Conservation (phyloP, 495 filamentous ascomycete genomes). For the Haplographium delicatum region DNA sequence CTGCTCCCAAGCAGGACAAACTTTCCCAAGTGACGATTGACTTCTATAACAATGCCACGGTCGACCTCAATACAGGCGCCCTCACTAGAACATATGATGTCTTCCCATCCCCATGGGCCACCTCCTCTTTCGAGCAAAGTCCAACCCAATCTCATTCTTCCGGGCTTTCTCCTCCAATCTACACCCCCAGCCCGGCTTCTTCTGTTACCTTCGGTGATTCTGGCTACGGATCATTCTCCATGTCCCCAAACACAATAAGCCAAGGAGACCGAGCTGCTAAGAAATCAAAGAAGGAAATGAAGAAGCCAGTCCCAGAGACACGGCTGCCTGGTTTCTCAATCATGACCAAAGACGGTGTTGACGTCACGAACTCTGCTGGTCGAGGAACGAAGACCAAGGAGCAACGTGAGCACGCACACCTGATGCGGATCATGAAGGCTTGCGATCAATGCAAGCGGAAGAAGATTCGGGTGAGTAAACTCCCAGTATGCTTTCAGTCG, state of each 20-base stretch:
- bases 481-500: neutral
- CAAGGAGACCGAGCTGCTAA: slow-evolving; percentile 13
- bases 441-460: slow-evolving; percentile 49
- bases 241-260: slow-evolving; percentile 11
- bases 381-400: slow-evolving; percentile 56
- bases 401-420: slow-evolving; percentile 52
- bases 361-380: slow-evolving; percentile 51
- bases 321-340: slow-evolving; percentile 53
- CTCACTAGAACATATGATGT: slow-evolving; percentile 23
- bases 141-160: slow-evolving; percentile 18
- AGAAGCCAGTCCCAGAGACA: slow-evolving; percentile 20
- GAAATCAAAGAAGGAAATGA: slow-evolving; percentile 23
- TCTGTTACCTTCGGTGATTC: slow-evolving; percentile 20
- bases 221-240: slow-evolving; percentile 15
- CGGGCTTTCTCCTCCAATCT: slow-evolving; percentile 16
- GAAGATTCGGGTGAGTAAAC: slow-evolving; percentile 34
- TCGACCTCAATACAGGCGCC: slow-evolving; percentile 32
- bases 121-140: slow-evolving; percentile 5
- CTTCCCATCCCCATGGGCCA: slow-evolving; percentile 6
- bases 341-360: slow-evolving; percentile 50
- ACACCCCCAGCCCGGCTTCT: slow-evolving; percentile 18
- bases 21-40: slow-evolving; percentile 47
- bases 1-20: slow-evolving; percentile 46
- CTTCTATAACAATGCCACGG: slow-evolving; percentile 42
- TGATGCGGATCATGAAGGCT: slow-evolving; percentile 55